Base-by-base conservation (phyloP, 176 grass and related monocot genomes). In the Musa troglodytarum region DNA sequence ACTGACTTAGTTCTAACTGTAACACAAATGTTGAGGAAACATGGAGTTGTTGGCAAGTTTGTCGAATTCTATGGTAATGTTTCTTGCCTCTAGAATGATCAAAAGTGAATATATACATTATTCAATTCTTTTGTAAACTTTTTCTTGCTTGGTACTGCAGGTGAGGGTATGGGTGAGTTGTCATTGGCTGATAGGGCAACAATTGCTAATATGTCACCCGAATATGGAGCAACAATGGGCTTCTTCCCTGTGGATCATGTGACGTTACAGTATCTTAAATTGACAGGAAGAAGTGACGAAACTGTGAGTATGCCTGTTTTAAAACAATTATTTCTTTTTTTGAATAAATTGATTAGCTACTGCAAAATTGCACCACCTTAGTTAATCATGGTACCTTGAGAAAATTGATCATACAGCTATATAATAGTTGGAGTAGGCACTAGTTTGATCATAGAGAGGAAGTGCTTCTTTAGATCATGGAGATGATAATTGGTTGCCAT, bases 211-310 rank as follows among this genome's bases (percentile, higher is more conserved):
- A 94, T 99, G 95, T 99, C 95, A 66, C 95, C 90, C 2, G 90
- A 99, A 87, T 99, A 94, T 82, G 95, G 90, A 76, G 95, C 95
- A 50, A 99, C 95, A 15, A 99, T 99, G 95, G 95, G 95, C 11
- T 99, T 99, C 88, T 99, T 93, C 86, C 90, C 95, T 81, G 95
- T 99, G 17, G 90, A 99, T 79, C 86, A 91, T 49, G 88, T 99
- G 22, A 94, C 95, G 52, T 69, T 99, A n/a, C 84, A 99, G 57
- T 94, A 94, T 82, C 88, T 99, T 77, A 91, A 93, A 78, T 81
- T 94, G 82, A 94, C 88, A 14, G 90, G 95, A 58, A 85, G 90
- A 69, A 99, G 90, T 28, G 86, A 94, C 62, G 95, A 94, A 82
- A 94, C 84, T 81, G 90, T 99, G 82, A 69, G 82, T 68, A 34